Evolutionary conservation across 2,329 filamentous ascomycete genomes (phyloP).

Genomic region (Pseudogymnoascus sp.): DNA sequence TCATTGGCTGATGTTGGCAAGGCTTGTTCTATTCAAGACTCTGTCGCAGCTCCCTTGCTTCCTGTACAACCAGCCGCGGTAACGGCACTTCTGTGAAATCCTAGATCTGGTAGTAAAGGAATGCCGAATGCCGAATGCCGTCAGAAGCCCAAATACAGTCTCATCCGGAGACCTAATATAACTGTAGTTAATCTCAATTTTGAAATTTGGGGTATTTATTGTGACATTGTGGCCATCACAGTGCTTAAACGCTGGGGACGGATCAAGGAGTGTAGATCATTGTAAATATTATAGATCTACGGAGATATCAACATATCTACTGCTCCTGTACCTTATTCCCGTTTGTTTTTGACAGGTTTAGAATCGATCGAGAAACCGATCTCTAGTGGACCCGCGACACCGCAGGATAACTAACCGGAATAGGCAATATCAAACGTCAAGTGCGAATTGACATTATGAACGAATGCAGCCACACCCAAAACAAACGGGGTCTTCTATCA

Average conservation of each 20-base stretch:
- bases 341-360: background rate
- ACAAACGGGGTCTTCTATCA: background rate
- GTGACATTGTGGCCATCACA: background rate
- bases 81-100: background rate
- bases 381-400: background rate
- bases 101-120: background rate
- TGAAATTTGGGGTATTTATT: background rate
- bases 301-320: background rate
- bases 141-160: background rate
- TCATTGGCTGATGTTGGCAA: background rate
- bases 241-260: background rate
- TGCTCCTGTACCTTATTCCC: background rate
- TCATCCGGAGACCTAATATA: background rate
- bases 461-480: conserved; percentile 2
- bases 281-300: background rate
- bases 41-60: background rate
- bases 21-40: background rate
- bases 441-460: background rate
- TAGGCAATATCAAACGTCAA: background rate
- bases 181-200: background rate
- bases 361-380: background rate
- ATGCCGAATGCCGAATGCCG: background rate
- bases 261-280: background rate
- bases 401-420: background rate
- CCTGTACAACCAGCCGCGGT: background rate